These are phyloP conservation scores for Penicillium coprophilum DNA, from an alignment of 495 filamentous ascomycete species.

Conservation along the genomic window DNA sequence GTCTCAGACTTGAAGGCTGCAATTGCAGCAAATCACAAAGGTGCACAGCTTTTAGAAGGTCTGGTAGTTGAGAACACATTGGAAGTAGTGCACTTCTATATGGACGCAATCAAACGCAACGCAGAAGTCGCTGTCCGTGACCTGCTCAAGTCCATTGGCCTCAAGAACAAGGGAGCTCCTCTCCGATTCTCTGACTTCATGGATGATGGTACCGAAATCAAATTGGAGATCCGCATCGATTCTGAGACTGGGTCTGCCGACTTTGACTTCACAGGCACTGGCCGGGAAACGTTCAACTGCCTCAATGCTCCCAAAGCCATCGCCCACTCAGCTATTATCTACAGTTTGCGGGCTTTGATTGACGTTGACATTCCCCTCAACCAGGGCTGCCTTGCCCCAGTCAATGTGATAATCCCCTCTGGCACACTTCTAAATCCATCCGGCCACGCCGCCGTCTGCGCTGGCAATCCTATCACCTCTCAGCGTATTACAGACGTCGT, in stretches of 20 bases:
- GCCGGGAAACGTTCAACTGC: constrained; percentile 80
- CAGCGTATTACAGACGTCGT: constrained; percentile 89
- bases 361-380: constrained; percentile 87
- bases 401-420: constrained; percentile 74
- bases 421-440: constrained; percentile 79
- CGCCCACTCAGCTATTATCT: constrained; percentile 89
- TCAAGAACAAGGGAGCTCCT: constrained; percentile 60
- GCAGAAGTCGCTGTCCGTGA: constrained; percentile 76
- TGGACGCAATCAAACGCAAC: constrained; percentile 85
- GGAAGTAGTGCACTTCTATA: constrained; percentile 86
- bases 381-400: constrained; percentile 83
- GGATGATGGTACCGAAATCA: constrained; percentile 88
- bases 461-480: constrained; percentile 76
- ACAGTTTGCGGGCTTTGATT: constrained; percentile 81
- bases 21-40: constrained; percentile 89
- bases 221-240: constrained; percentile 75
- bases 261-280: constrained; percentile 82
- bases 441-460: constrained; percentile 73
- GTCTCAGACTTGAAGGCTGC: constrained; percentile 92
- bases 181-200: constrained; percentile 81
- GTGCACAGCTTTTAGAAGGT: constrained; percentile 76
- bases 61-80: constrained; percentile 85
- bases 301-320: constrained; percentile 87
- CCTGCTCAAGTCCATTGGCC: constrained; percentile 69
- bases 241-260: constrained; percentile 74